A percentile compares a stretch with the other conserved stretches of the same genome.
phyloP scores from a whole-genome alignment of 108 stramenopile species.

The Cyclotella distinguenda region DNA sequence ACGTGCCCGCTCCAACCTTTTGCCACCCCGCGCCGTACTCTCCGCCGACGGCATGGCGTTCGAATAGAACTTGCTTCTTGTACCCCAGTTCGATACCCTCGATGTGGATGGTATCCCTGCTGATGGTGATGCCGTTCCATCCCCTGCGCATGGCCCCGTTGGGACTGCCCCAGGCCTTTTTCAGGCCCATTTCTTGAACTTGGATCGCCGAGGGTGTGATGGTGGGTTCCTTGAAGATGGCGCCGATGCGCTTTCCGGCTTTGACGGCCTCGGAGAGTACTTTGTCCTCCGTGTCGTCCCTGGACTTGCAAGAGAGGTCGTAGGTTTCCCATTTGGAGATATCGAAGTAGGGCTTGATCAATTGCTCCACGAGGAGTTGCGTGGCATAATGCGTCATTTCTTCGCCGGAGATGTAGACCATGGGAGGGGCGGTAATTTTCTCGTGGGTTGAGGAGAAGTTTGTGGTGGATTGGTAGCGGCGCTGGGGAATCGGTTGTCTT shows the following conservation, averaged over 20 bases:
- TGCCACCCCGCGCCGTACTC: conserved; percentile 96
- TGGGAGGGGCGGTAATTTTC: conserved; percentile 80
- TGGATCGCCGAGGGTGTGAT: conserved; percentile 91
- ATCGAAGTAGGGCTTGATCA: conserved; percentile 95
- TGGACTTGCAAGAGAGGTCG: conserved; percentile 88
- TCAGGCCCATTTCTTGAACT: conserved; percentile 89
- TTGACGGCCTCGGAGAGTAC: conserved; percentile 90
- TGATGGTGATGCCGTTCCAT: conserved; percentile 97
- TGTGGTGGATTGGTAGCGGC: background rate
- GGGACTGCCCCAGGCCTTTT: conserved; percentile 88
- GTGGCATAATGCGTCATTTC: conserved; percentile 97
- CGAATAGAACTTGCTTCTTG: conserved; percentile 94
- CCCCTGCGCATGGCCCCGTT: conserved; percentile 96
- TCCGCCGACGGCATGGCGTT: conserved; percentile 96
- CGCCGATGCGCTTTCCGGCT: conserved; percentile 87
- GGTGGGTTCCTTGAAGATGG: conserved; percentile 98
- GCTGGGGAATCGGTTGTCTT: background rate
- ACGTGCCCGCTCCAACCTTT: conserved; percentile 84
- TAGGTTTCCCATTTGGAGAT: conserved; percentile 81
- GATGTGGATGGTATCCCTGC: conserved; percentile 97
- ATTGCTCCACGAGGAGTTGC: conserved; percentile 85
- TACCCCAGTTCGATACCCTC: conserved; percentile 95
- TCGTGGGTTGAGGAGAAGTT: conserved; percentile 6
- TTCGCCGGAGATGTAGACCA: conserved; percentile 96
- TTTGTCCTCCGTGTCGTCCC: conserved; percentile 91